Base-by-base conservation (phyloP, 495 filamentous ascomycete genomes). In the Penicillium bialowiezense region DNA sequence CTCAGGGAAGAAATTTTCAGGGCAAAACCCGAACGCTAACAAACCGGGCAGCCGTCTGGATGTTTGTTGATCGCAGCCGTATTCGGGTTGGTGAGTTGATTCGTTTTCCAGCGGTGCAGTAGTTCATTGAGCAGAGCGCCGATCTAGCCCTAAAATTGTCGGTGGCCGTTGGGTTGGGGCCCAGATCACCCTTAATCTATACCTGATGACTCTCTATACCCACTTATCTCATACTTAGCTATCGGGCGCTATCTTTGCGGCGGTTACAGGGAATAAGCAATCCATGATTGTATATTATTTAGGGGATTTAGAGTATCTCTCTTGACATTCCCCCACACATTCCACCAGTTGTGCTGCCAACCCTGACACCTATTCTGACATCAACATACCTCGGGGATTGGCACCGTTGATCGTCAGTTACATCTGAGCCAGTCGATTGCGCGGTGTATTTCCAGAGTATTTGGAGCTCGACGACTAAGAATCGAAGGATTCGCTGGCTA, bases 311-410 rank as follows among this genome's bases (percentile, higher is more conserved):
- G n/a, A n/a, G n/a, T n/a, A n/a, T n/a, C n/a, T n/a, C 23, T 26
- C 4, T 26, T 26, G 23, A 39, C 45, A 48, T 48, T 48, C 45
- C 15, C 12, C 24, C 45, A 34, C 35, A 18, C 45, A 48, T 48
- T 31, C 45, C 45, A 17, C n/a, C 45, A 23, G 45, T 48, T 38
- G 45, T 23, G 9, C 45, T 28, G 45, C 38, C 45, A 48, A 48
- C 45, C 35, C 9, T 39, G 17, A 7, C n/a, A n/a, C 26, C 10
- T 19, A 26, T 14, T 47, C 18, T 38, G 24, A 48, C 35, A 40
- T 33, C 45, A 48, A 28, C 45, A 40, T 40, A 47, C 7, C 14
- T 47, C 13, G 36, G 44, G 34, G 8, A 26, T 8, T 26, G 23
- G 3, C 23, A 10, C 23, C 13, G 34, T 23, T 32, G 26, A 48